Evolutionary conservation across 2,329 filamentous ascomycete genomes (phyloP).

Genomic region (Dactylonectria macrodidyma): DNA sequence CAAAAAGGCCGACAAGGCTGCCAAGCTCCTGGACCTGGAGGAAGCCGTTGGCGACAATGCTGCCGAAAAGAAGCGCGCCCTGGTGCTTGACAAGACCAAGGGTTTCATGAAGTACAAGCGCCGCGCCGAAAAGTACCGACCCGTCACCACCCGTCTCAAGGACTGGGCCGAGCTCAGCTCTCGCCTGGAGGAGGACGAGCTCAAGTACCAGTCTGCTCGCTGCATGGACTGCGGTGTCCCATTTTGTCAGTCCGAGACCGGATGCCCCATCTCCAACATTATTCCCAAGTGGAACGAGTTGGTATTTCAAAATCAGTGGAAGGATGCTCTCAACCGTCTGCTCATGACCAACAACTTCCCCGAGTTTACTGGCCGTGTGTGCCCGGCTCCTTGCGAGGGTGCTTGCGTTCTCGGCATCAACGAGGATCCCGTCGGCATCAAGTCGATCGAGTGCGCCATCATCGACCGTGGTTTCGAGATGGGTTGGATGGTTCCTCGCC

Average conservation of each 20-base stretch:
- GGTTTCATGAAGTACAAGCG: constrained; percentile 99
- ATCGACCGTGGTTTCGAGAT: constrained; percentile 98
- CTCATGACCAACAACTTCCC: constrained; percentile 99
- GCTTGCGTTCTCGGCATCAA: constrained; percentile 97
- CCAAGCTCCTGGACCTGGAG: constrained; percentile 86
- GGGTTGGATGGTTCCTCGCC: constrained; percentile 95
- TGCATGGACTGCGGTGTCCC: constrained; percentile 99
- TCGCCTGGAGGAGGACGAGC: constrained; percentile 91
- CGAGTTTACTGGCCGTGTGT: constrained; percentile 97
- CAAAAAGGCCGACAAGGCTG: constrained; percentile 77
- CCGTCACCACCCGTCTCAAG: constrained; percentile 85
- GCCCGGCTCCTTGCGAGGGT: constrained; percentile 95
- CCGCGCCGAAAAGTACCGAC: constrained; percentile 93
- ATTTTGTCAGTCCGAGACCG: constrained; percentile 97
- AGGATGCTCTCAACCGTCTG: constrained; percentile 90
- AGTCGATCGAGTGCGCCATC: constrained; percentile 97
- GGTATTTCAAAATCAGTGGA: constrained; percentile 84
- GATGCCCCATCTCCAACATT: constrained; percentile 96
- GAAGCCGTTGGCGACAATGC: constrained; percentile 89
- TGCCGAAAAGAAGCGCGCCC: constrained; percentile 89
- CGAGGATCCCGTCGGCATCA: constrained; percentile 97
- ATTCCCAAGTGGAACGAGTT: constrained; percentile 98
- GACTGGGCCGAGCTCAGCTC: constrained; percentile 94
- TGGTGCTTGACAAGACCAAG: constrained; percentile 96
- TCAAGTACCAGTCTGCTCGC: constrained; percentile 95